Percentiles rank a stretch among this genome's conserved stretches.
Evolutionary conservation across 2,329 filamentous ascomycete genomes (phyloP).

Genomic region (Taxawa tesnikishii): DNA sequence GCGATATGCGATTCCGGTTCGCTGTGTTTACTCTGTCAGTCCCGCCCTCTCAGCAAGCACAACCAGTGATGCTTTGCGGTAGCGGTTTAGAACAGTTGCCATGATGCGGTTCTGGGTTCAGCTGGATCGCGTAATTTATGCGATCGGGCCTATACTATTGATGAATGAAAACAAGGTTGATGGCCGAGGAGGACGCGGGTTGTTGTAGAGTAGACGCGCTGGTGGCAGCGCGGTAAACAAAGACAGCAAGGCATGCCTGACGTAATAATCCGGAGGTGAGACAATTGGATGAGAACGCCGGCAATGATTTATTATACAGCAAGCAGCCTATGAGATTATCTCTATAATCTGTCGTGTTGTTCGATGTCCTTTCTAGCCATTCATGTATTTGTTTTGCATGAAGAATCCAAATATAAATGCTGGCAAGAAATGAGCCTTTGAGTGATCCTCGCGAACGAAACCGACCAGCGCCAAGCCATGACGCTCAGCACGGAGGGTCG

Average conservation of each 20-base stretch:
- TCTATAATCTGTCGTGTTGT: no score
- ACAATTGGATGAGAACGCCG: no score
- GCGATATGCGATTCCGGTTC: slow-evolving; percentile 2
- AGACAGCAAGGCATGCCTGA: slow-evolving; percentile 1
- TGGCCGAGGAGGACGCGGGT: slow-evolving; percentile 1
- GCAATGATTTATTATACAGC: no score
- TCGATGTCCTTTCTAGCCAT: no score
- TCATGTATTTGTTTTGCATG: no score
- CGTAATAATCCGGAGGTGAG: no score
- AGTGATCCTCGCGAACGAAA: no score
- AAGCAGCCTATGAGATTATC: no score
- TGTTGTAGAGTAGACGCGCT: slow-evolving; percentile 2
- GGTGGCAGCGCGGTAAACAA: slow-evolving; percentile 5
- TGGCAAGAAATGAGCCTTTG: no score
- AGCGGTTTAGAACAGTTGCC: slow-evolving; percentile 65
- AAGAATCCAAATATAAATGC: no score
- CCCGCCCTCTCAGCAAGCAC: slow-evolving; percentile 62
- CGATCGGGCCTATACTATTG: no score
- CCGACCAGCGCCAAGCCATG: slow-evolving; percentile 6
- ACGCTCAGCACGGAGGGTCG: slow-evolving; percentile 4
- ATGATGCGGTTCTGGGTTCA: slow-evolving; percentile 34
- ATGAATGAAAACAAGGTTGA: no score
- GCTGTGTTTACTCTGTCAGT: slow-evolving; percentile 59
- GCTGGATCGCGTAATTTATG: slow-evolving; percentile 34
- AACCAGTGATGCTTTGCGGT: slow-evolving; percentile 70